Base-by-base conservation (phyloP, 2,329 filamentous ascomycete species). In the Drechslerella coelobrocha region DNA sequence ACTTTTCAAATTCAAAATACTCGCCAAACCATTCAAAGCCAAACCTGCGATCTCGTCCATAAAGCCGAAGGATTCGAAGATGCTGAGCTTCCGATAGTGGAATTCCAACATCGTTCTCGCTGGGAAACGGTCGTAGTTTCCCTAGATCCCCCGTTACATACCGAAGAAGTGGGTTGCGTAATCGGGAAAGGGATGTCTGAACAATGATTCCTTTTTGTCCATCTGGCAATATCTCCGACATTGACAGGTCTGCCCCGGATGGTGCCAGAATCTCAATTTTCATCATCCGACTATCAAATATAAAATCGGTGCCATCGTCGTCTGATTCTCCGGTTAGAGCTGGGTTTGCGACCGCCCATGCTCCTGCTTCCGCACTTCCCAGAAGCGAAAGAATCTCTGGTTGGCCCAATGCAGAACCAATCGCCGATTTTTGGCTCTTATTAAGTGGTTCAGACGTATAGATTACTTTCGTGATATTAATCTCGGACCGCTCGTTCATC, bases 361-460 rank as follows among this genome's bases (percentile, higher is more conserved):
- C 77, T 0, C 81, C 81, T 0, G 79, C 78, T 54, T 83, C 81
- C 0, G 80, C 77, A 27, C 81, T 82, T 0, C 79, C 81, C 0
- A 81, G 34, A 1, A 0, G 17, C 19, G 7, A 71, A 37, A 12
- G 55, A 41, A 21, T 27, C 48, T 5, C 75, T 75, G 8, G 81
- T 72, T 0, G 75, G 65, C 0, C 76, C 78, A n/a, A n/a, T n/a
- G n/a, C n/a, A n/a, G n/a, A n/a, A n/a, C n/a, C n/a, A n/a, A n/a
- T n/a, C n/a, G n/a, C n/a, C n/a, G n/a, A n/a, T 0, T 83, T 62
- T 0, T 79, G 75, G 0, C 73, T 59, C 2, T 34, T 34, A 0
- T 77, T 79, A 21, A 83, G 73, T 0, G 76, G 72, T 29, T 83
- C 81, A 0, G 81, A 82, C 0, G 81, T 82, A 61, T 82, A 83